Percentiles rank a stretch among this genome's conserved stretches.
These are phyloP conservation scores for Xylaria grammica DNA, from an alignment of 495 filamentous ascomycete genomes.

Conservation along the genomic window DNA sequence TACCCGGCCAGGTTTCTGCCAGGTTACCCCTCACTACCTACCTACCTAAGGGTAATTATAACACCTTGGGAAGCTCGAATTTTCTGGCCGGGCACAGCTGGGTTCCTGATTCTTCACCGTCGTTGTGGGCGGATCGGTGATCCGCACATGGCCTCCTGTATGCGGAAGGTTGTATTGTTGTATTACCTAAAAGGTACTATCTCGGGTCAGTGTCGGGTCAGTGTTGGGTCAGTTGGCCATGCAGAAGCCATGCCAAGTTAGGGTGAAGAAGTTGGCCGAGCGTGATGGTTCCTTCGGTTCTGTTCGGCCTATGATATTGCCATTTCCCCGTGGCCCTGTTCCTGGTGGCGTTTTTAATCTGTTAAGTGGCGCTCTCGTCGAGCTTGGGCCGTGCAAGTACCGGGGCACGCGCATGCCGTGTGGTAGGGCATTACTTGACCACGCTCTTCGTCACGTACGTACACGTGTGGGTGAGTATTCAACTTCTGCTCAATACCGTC, in stretches of 20 bases:
- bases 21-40: constrained; percentile 20
- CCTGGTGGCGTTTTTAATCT: constrained; percentile 16
- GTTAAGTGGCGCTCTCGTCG: constrained; percentile 2
- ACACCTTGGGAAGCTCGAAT: constrained; percentile 12
- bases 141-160: constrained; percentile 19
- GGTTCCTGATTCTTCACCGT: constrained; percentile 8
- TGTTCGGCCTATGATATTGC: constrained; percentile 3
- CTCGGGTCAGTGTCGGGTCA: too few species aligned
- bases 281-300: neutral
- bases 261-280: constrained; percentile 4
- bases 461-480: too few species aligned
- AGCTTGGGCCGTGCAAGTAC: constrained; percentile 18
- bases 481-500: too few species aligned
- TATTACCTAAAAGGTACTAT: neutral
- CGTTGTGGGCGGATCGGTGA: constrained; percentile 8
- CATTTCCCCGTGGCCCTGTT: neutral
- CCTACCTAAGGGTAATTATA: too few species aligned
- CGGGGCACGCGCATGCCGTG: constrained; percentile 12
- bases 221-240: constrained; percentile 13
- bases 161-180: constrained; percentile 26
- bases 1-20: too few species aligned
- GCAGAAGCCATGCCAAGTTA: neutral
- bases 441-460: neutral
- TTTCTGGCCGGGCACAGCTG: too few species aligned
- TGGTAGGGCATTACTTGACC: too few species aligned